Evolutionary conservation across 495 filamentous ascomycete genomes (phyloP).

Genomic region (Ramalina intermedia): DNA sequence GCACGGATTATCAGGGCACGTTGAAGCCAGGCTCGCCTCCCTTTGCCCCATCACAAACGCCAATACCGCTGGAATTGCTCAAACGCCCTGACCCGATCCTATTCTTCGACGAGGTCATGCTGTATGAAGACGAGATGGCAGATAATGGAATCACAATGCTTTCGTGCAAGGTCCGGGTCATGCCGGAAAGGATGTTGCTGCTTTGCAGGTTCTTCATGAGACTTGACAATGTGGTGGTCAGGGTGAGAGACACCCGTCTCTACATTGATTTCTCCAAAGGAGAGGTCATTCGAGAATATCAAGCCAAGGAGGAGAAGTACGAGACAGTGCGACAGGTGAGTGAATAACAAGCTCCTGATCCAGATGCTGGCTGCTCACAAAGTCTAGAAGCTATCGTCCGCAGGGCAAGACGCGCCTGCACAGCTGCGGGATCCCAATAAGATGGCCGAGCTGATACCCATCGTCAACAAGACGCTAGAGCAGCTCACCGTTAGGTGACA

Average conservation of each 20-base stretch:
- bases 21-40: slow-evolving; percentile 20
- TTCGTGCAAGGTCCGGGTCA: slow-evolving; percentile 79
- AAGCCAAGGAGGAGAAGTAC: slow-evolving; percentile 66
- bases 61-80: slow-evolving; percentile 73
- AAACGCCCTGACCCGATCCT: slow-evolving; percentile 80
- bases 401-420: slow-evolving; percentile 60
- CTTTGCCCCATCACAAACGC: slow-evolving; percentile 37
- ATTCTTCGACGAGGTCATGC: slow-evolving; percentile 85
- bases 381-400: slow-evolving; percentile 49
- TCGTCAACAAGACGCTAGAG: slow-evolving; percentile 45
- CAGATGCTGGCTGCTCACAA: slow-evolving; percentile 1
- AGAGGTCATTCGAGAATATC: slow-evolving; percentile 80
- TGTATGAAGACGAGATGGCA: slow-evolving; percentile 95
- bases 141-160: slow-evolving; percentile 89
- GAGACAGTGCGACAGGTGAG: slow-evolving; percentile 60
- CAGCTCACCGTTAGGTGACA: slow-evolving; percentile 17
- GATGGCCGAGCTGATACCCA: slow-evolving; percentile 55
- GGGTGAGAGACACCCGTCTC: slow-evolving; percentile 77
- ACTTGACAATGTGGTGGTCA: slow-evolving; percentile 73
- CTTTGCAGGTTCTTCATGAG: slow-evolving; percentile 85
- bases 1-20: slow-evolving; percentile 68
- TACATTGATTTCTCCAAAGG: slow-evolving; percentile 79
- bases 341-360: slow-evolving; percentile 2
- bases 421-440: slow-evolving; percentile 73
- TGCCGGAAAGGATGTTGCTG: slow-evolving; percentile 72